Conservation (phyloP, 2,329 filamentous ascomycete species). For the Beauveria brongniartii region DNA sequence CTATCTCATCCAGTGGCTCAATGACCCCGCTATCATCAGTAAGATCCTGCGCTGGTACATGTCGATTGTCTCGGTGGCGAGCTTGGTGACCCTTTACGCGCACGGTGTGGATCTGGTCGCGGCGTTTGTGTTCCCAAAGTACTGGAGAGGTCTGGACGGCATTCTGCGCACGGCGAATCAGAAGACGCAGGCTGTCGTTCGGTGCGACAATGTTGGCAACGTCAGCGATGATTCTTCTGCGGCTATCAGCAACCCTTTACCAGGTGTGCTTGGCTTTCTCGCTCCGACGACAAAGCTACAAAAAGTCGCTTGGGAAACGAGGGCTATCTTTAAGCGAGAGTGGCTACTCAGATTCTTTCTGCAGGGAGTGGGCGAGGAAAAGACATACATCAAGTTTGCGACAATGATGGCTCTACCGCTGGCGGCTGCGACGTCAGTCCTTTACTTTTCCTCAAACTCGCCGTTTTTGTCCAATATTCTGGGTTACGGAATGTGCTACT, state of each 20-base stretch:
- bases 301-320: slow-evolving; percentile 38
- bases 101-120: slow-evolving; percentile 58
- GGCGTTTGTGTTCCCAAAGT: slow-evolving; percentile 64
- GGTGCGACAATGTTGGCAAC: slow-evolving; percentile 28
- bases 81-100: slow-evolving; percentile 64
- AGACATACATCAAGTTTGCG: slow-evolving; percentile 46
- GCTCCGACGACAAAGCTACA: slow-evolving; percentile 19
- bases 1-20: slow-evolving; percentile 79
- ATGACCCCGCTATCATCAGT: slow-evolving; percentile 74
- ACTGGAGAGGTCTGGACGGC: slow-evolving; percentile 47
- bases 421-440: slow-evolving; percentile 45
- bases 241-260: slow-evolving; percentile 22
- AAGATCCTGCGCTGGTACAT: slow-evolving; percentile 80
- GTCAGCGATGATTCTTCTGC: slow-evolving; percentile 17
- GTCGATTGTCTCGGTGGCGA: slow-evolving; percentile 68
- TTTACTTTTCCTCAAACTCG: slow-evolving; percentile 59
- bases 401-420: slow-evolving; percentile 48
- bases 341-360: slow-evolving; percentile 45
- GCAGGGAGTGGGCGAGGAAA: slow-evolving; percentile 40
- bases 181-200: slow-evolving; percentile 29
- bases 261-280: slow-evolving; percentile 26
- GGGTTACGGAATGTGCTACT: slow-evolving; percentile 81
- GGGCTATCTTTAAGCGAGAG: slow-evolving; percentile 40
- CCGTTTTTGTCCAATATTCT: slow-evolving; percentile 69
- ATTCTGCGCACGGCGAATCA: slow-evolving; percentile 38